Evolutionary conservation across 1,284 basidiomycete species (phyloP).

Genomic region (Porodaedalea pini): DNA sequence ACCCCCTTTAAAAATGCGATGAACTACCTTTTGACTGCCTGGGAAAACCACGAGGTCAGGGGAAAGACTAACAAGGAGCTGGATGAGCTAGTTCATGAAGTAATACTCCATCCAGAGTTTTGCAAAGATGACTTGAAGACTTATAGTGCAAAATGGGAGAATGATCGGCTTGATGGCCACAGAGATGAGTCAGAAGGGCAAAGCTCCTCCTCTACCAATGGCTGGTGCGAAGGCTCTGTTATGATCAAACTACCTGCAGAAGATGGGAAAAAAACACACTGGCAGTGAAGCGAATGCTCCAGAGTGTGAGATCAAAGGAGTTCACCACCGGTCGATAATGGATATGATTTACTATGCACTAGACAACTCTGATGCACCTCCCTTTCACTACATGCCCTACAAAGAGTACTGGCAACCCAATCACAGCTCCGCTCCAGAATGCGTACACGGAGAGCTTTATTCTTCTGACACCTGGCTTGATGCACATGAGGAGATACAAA

Average conservation of each 20-base stretch:
- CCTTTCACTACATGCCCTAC: slow-evolving; percentile 30
- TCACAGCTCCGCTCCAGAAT: slow-evolving; percentile 19
- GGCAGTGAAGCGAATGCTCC: not conserved
- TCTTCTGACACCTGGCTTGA: slow-evolving; percentile 28
- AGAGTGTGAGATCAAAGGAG: slow-evolving; percentile 1
- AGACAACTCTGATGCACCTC: slow-evolving; percentile 1
- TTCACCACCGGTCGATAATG: slow-evolving; percentile 12
- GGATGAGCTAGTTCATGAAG: slow-evolving; percentile 28
- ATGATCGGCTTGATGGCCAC: not conserved
- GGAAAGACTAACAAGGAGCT: slow-evolving; percentile 27
- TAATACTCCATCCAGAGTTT: slow-evolving; percentile 28
- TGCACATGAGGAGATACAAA: slow-evolving; percentile 27
- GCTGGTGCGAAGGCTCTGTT: not conserved
- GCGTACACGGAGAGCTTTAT: slow-evolving; percentile 32
- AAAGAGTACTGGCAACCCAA: slow-evolving; percentile 26
- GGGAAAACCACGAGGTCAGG: slow-evolving; percentile 24
- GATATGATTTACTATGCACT: slow-evolving; percentile 8
- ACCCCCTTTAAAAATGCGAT: slow-evolving; percentile 6
- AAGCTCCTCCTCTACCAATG: not conserved
- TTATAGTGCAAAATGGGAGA: not conserved
- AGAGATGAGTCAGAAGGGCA: not conserved
- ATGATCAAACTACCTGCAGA: slow-evolving; percentile 1
- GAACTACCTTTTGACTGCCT: slow-evolving; percentile 5
- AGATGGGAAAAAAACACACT: not conserved
- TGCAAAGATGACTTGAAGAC: not conserved